Percentiles rank a stretch among this genome's conserved stretches.
These are phyloP conservation scores for Nemania diffusa DNA, from an alignment of 2,329 filamentous ascomycete genomes.

Conservation along the genomic window DNA sequence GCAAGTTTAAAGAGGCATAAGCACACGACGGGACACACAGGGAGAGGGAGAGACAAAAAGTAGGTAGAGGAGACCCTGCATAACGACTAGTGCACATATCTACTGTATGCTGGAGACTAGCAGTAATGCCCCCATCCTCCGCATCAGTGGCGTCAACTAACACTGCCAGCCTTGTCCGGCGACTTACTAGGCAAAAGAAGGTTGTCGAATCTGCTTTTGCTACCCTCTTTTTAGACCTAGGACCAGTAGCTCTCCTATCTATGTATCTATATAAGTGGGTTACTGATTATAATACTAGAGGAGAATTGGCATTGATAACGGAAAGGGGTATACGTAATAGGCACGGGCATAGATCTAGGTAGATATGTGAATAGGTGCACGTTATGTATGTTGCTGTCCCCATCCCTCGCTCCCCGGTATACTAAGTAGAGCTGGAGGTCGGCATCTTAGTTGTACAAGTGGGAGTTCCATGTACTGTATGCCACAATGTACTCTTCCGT, in stretches of 20 bases:
- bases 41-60: neutral
- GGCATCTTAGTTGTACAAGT: neutral
- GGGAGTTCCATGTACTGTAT: constrained; percentile 2
- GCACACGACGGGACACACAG: neutral
- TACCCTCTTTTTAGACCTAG: constrained; percentile 17
- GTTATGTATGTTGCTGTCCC: neutral
- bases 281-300: neutral
- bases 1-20: neutral
- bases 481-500: neutral
- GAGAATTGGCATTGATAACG: neutral
- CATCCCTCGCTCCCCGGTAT: constrained; percentile 7
- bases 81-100: constrained; percentile 40
- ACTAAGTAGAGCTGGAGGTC: no score
- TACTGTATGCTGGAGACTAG: neutral
- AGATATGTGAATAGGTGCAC: neutral
- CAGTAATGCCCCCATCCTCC: constrained; percentile 44
- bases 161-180: constrained; percentile 35
- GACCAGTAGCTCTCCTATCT: no score
- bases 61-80: constrained; percentile 49
- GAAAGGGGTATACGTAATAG: neutral
- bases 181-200: constrained; percentile 31
- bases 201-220: constrained; percentile 29
- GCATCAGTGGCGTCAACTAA: constrained; percentile 52
- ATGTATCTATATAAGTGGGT: no score
- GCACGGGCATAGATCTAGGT: neutral